phyloP scores from a whole-genome alignment of 2,329 filamentous ascomycete species.

The Bipolaris bicolor region DNA sequence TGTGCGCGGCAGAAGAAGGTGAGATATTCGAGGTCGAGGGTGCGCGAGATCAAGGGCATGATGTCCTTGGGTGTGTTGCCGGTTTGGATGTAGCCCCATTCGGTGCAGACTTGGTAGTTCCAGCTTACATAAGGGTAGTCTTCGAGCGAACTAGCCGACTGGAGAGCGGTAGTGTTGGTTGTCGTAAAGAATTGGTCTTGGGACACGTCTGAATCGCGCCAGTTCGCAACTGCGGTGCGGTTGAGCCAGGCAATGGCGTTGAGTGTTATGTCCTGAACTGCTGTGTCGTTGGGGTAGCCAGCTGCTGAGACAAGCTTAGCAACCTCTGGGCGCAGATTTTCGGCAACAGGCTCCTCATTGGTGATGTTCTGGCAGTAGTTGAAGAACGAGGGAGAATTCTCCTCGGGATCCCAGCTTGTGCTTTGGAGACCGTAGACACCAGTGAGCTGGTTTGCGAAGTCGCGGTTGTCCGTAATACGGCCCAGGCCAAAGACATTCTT shows the following conservation, averaged over 20 bases:
- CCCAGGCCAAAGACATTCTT: constrained; percentile 62
- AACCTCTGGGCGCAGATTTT: constrained; percentile 49
- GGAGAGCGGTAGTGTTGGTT: constrained; percentile 52
- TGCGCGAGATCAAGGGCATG: constrained; percentile 74
- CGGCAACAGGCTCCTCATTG: constrained; percentile 42
- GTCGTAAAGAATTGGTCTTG: constrained; percentile 61
- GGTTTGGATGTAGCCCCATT: constrained; percentile 79
- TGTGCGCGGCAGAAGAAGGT: constrained; percentile 67
- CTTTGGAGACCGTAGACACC: constrained; percentile 61
- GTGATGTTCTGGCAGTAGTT: constrained; percentile 63
- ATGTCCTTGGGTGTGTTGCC: constrained; percentile 70
- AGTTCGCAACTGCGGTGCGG: constrained; percentile 50
- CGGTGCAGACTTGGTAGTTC: constrained; percentile 61
- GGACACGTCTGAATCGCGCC: constrained; percentile 40
- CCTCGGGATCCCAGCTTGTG: constrained; percentile 62
- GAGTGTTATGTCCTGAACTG: constrained; percentile 58
- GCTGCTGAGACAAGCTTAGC: constrained; percentile 55
- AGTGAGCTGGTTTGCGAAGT: constrained; percentile 59
- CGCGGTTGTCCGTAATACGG: constrained; percentile 57
- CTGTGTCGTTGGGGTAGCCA: constrained; percentile 54
- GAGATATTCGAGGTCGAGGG: constrained; percentile 68
- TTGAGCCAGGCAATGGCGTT: constrained; percentile 65
- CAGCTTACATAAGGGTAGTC: constrained; percentile 51
- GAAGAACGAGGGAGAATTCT: constrained; percentile 56
- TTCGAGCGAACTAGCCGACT: constrained; percentile 23